Base-by-base conservation (phyloP, 1,139 yeast species). In the Candida tunisiensis region DNA sequence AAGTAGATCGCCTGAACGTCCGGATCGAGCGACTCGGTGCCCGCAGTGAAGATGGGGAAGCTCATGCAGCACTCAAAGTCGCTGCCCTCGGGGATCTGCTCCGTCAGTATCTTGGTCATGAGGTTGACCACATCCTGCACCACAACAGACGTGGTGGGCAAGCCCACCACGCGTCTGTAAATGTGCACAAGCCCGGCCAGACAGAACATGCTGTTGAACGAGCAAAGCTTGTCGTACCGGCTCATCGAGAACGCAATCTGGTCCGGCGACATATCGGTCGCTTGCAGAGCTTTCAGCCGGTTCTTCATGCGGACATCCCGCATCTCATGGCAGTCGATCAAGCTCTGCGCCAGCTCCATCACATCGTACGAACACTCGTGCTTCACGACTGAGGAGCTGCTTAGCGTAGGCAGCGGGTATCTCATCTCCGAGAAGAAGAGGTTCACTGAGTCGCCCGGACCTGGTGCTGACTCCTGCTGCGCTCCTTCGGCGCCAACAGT, bases 1-100 rank as follows among this genome's bases (percentile, higher is more conserved):
- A 49, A 35, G 31, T 59, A 60, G 16, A 57, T 45, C n/a, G 40
- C 39, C 23, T 62, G 46, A 34, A 49, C 42, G 3, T 41, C 44
- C 1, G 44, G 44, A 30, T 62, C 58, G 12, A 53, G 33, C 2
- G 62, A 57, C 37, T 69, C 75, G 39, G 74, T 65, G 8, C 66
- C 74, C 16, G 70, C 66, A 16, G 69, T 57, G 35, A 67, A 65
- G 4, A 58, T 47, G 23, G 70, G 65, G 36, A 67, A 67, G 3
- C 66, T 54, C 32, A 66, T 52, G 38, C 73, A 67, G 1, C 65
- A 53, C 30, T 65, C 72, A 1, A 70, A 66, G 0, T 65, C 55
- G 2, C 64, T 51, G 6, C 52, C 49, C 5, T 61, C 47, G 11
- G 57, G 64, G n/a, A 68, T 58, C 27, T 54, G 44, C 2, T 44